phyloP scores from a whole-genome alignment of 352 stramenopile species.

The Phytopythium aichiense region DNA sequence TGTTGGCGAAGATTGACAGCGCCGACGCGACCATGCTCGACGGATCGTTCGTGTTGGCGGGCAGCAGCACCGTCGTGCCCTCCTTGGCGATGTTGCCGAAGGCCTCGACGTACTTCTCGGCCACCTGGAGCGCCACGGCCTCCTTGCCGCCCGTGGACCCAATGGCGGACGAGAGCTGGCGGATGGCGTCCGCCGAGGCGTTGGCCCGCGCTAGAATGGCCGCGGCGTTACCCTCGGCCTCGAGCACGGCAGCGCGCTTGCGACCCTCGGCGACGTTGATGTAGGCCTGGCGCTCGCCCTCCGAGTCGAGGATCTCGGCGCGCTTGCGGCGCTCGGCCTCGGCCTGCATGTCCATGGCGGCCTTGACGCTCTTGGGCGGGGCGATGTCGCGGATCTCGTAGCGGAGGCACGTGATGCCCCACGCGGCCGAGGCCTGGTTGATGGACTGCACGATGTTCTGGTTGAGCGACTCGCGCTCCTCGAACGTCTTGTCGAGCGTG shows the following conservation, averaged over 20 bases:
- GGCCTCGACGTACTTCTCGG: slow-evolving; percentile 91
- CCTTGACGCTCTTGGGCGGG: slow-evolving; percentile 80
- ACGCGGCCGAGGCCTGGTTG: slow-evolving; percentile 87
- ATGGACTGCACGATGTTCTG: slow-evolving; percentile 89
- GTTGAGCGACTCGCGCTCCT: slow-evolving; percentile 91
- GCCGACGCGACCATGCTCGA: slow-evolving; percentile 89
- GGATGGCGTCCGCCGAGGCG: slow-evolving; percentile 80
- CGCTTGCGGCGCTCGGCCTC: slow-evolving; percentile 90
- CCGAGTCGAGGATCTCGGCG: slow-evolving; percentile 89
- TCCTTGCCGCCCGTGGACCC: slow-evolving; percentile 62
- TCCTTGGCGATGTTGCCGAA: slow-evolving; percentile 90
- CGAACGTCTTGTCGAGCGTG: slow-evolving; percentile 92
- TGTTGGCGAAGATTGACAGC: slow-evolving; percentile 85
- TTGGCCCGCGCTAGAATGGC: slow-evolving; percentile 80
- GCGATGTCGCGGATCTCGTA: slow-evolving; percentile 92
- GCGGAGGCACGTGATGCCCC: slow-evolving; percentile 88
- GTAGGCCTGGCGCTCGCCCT: slow-evolving; percentile 84
- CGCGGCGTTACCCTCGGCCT: slow-evolving; percentile 82
- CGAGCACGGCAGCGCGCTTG: slow-evolving; percentile 81
- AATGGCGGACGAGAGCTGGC: slow-evolving; percentile 70
- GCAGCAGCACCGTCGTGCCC: slow-evolving; percentile 82
- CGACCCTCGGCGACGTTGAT: slow-evolving; percentile 91
- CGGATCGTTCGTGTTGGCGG: slow-evolving; percentile 77
- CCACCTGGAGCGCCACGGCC: slow-evolving; percentile 81
- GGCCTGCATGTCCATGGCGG: slow-evolving; percentile 92